Conservation (phyloP, 768 basidiomycete genomes). For the Rossbeevera mucosa region DNA sequence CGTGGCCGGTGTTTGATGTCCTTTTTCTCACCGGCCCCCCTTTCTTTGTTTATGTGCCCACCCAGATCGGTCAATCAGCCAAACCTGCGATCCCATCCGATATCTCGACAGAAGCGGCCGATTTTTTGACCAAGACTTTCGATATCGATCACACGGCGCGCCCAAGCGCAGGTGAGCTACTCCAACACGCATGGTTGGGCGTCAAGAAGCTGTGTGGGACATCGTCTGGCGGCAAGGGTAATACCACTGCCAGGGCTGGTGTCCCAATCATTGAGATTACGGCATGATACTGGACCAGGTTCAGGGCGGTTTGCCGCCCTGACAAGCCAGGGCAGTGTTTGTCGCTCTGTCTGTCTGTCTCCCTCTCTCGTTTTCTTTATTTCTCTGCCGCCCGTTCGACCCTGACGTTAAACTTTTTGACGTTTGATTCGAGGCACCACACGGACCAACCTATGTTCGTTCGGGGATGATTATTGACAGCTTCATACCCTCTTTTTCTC, state of each 20-base stretch:
- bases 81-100: conserved; percentile 88
- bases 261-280: conserved; percentile 31
- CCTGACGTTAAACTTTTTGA: neutral
- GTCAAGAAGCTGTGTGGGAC: conserved; percentile 30
- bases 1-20: neutral
- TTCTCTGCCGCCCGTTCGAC: neutral
- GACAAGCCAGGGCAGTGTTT: neutral
- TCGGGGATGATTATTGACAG: neutral
- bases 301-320: neutral
- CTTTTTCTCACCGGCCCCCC: neutral
- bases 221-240: conserved; percentile 21
- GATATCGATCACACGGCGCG: conserved; percentile 77
- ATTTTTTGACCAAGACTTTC: conserved; percentile 83
- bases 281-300: conserved; percentile 7
- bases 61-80: conserved; percentile 85
- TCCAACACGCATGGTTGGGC: conserved; percentile 70
- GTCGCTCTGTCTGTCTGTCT: too few species aligned
- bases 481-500: neutral
- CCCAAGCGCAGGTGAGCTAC: conserved; percentile 71
- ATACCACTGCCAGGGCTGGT: conserved; percentile 2
- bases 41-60: neutral
- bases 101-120: conserved; percentile 82
- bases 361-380: neutral
- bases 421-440: neutral
- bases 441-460: neutral